Conservation (phyloP, 2,329 filamentous ascomycete species). For the Colletotrichum tabaci region DNA sequence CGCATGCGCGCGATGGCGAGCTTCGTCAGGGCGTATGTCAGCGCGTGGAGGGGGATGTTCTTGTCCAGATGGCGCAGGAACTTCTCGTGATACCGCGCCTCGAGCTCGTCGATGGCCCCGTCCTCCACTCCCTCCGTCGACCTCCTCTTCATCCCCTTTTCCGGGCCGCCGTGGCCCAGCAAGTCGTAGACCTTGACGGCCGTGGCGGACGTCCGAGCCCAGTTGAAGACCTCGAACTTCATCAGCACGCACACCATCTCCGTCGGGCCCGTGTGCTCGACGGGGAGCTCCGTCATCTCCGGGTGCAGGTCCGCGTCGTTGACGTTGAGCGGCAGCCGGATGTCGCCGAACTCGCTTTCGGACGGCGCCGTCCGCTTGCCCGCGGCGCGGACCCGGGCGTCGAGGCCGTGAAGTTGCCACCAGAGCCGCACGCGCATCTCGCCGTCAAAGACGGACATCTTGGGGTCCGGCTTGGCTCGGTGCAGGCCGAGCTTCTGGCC, state of each 20-base stretch:
- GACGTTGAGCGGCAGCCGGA: slow-evolving; percentile 68
- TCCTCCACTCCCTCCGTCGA: slow-evolving; percentile 40
- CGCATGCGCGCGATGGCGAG: slow-evolving; percentile 48
- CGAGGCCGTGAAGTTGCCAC: slow-evolving; percentile 48
- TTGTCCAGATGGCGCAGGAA: slow-evolving; percentile 45
- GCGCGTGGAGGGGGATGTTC: slow-evolving; percentile 48
- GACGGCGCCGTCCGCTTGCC: slow-evolving; percentile 31
- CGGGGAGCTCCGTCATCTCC: slow-evolving; percentile 61
- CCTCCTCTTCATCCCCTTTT: slow-evolving; percentile 16
- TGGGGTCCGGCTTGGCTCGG: slow-evolving; percentile 31
- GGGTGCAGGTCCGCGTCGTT: slow-evolving; percentile 69
- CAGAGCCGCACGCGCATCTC: slow-evolving; percentile 50
- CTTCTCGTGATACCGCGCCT: slow-evolving; percentile 46
- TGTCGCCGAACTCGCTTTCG: slow-evolving; percentile 49
- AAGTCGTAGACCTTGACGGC: slow-evolving; percentile 44
- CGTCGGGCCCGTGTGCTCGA: slow-evolving; percentile 64
- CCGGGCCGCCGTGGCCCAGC: slow-evolving; percentile 17
- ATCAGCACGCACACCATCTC: slow-evolving; percentile 64
- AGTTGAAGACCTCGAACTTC: slow-evolving; percentile 50
- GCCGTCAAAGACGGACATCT: slow-evolving; percentile 45
- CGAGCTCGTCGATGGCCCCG: slow-evolving; percentile 48
- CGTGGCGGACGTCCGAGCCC: slow-evolving; percentile 46
- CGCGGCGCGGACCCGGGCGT: slow-evolving; percentile 40
- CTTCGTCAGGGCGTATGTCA: slow-evolving; percentile 45
- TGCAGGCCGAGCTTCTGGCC: slow-evolving; percentile 49